Conservation (phyloP, 2,329 filamentous ascomycete species). For the Penicillium sp. region DNA sequence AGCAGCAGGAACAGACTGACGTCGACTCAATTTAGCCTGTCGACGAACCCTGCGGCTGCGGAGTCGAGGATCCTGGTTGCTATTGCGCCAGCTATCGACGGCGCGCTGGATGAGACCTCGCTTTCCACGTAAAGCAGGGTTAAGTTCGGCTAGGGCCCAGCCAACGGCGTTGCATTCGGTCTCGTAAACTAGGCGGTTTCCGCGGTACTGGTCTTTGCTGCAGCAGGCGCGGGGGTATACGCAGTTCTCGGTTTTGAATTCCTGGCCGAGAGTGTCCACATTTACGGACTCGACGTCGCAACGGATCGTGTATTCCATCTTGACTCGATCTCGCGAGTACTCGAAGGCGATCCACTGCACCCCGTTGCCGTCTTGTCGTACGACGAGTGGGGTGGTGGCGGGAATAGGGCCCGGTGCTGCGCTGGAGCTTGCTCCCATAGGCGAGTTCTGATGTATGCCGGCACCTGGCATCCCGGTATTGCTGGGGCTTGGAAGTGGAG, state of each 20-base stretch:
- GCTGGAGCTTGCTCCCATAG: slow-evolving; percentile 71
- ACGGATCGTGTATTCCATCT: slow-evolving; percentile 99
- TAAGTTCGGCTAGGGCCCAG: slow-evolving; percentile 94
- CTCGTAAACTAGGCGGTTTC: slow-evolving; percentile 93
- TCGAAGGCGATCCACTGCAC: slow-evolving; percentile 99
- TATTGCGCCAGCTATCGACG: slow-evolving; percentile 98
- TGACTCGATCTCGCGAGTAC: slow-evolving; percentile 93
- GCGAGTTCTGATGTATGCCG: slow-evolving; percentile 38
- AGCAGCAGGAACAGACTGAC: slow-evolving; percentile 67
- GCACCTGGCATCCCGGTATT: slow-evolving; percentile 50
- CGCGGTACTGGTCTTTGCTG: slow-evolving; percentile 91
- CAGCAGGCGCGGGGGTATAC: slow-evolving; percentile 96
- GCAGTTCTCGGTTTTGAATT: slow-evolving; percentile 98
- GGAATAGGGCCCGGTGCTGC: slow-evolving; percentile 95
- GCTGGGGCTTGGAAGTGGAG: slow-evolving; percentile 47
- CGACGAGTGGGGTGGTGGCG: slow-evolving; percentile 90
- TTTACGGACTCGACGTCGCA: slow-evolving; percentile 97
- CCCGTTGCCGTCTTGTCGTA: slow-evolving; percentile 90
- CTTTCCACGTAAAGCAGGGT: slow-evolving; percentile 87
- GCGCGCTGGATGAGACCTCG: slow-evolving; percentile 93
- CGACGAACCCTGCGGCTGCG: slow-evolving; percentile 87
- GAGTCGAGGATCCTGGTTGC: slow-evolving; percentile 90
- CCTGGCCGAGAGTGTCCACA: slow-evolving; percentile 75
- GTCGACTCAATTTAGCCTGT: slow-evolving; percentile 92
- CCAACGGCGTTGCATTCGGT: slow-evolving; percentile 99